Evolutionary conservation across 2,329 filamentous ascomycete species (phyloP).

Genomic region (Fusarium virguliforme): DNA sequence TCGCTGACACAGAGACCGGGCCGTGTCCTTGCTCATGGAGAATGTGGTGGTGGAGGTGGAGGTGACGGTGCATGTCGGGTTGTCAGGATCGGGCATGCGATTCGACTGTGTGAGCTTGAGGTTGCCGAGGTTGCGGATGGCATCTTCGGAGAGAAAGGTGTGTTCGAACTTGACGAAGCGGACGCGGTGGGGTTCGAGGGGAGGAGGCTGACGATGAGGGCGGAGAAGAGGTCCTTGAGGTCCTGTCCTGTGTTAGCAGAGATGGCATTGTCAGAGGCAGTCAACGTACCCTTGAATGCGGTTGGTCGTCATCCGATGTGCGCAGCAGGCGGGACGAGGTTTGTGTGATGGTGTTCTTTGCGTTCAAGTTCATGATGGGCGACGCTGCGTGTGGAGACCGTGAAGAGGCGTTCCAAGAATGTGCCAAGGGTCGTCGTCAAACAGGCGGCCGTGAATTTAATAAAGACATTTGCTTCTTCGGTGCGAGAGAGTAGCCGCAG

Average conservation of each 20-base stretch:
- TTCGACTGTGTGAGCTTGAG: slow-evolving; percentile 99
- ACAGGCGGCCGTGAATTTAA: slow-evolving; percentile 11
- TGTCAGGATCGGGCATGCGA: slow-evolving; percentile 97
- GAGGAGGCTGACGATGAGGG: slow-evolving; percentile 89
- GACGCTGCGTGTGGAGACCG: slow-evolving; percentile 17
- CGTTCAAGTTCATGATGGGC: slow-evolving; percentile 22
- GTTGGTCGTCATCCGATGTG: slow-evolving; percentile 93
- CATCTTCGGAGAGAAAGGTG: slow-evolving; percentile 96
- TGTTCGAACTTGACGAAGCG: slow-evolving; percentile 92
- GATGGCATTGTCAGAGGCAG: no score
- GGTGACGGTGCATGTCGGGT: slow-evolving; percentile 93
- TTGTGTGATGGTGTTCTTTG: slow-evolving; percentile 64
- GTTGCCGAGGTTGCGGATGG: slow-evolving; percentile 96
- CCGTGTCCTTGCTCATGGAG: slow-evolving; percentile 99
- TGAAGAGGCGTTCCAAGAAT: slow-evolving; percentile 10
- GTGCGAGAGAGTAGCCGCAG: slow-evolving; percentile 17
- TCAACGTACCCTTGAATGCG: slow-evolving; percentile 88
- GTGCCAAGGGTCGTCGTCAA: slow-evolving; percentile 26
- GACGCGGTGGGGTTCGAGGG: slow-evolving; percentile 90
- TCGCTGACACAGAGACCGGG: slow-evolving; percentile 91
- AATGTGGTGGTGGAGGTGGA: slow-evolving; percentile 98
- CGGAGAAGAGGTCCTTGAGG: slow-evolving; percentile 97
- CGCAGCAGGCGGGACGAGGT: slow-evolving; percentile 94
- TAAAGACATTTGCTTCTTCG: slow-evolving; percentile 9
- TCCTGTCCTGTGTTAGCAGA: slow-evolving; percentile 71